These are phyloP conservation scores for Aureobasidium pullulans DNA, from an alignment of 2,329 filamentous ascomycete species.

Conservation along the genomic window DNA sequence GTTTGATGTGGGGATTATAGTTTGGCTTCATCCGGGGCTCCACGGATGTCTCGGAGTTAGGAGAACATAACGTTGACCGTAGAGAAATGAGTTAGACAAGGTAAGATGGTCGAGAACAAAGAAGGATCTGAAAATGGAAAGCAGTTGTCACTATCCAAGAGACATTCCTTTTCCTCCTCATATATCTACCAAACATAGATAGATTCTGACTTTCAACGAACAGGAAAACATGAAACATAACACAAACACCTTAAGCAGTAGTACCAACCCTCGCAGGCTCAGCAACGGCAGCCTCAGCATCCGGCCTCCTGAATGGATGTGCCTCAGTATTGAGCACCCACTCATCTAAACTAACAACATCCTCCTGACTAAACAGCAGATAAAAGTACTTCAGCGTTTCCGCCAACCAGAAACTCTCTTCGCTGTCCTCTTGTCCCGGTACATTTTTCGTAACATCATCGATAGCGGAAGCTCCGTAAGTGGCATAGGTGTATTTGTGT, in stretches of 20 bases:
- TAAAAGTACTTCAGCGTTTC: slow-evolving; percentile 94
- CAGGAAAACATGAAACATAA: too few relatives aligned
- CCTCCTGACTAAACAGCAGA: slow-evolving; percentile 64
- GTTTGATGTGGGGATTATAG: not conserved
- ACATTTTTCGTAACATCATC: slow-evolving; percentile 49
- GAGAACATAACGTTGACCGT: not conserved
- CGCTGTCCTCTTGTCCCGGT: slow-evolving; percentile 48
- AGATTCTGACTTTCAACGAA: too few relatives aligned
- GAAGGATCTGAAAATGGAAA: too few relatives aligned
- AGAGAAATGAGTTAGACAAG: too few relatives aligned
- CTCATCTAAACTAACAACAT: slow-evolving; percentile 59
- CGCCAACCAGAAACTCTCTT: slow-evolving; percentile 84
- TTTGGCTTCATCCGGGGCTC: not conserved
- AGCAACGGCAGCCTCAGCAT: not conserved
- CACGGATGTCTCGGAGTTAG: not conserved
- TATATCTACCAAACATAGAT: too few relatives aligned
- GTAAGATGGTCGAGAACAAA: too few relatives aligned
- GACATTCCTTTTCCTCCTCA: too few relatives aligned
- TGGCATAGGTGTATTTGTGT: slow-evolving; percentile 56
- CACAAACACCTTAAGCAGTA: not conserved
- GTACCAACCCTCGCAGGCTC: not conserved
- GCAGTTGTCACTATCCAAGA: too few relatives aligned
- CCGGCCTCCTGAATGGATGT: slow-evolving; percentile 41
- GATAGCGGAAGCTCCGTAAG: slow-evolving; percentile 64
- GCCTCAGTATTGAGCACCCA: slow-evolving; percentile 57